Conservation (phyloP, 1,139 yeast species). For the Diutina pseudorugosa region DNA sequence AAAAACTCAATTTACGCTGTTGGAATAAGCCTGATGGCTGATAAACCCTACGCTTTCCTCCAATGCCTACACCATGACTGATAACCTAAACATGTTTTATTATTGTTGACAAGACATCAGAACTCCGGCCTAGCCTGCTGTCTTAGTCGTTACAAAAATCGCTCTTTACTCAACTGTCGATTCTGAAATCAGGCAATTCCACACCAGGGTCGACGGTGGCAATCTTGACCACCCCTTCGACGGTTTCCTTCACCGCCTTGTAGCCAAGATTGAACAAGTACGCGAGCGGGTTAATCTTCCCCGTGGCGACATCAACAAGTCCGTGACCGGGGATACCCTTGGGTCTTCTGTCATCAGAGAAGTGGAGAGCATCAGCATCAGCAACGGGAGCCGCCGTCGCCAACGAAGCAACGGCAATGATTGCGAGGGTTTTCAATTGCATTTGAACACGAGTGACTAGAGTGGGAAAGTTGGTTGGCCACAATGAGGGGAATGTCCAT, state of each 20-base stretch:
- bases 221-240: not conserved
- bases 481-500: not conserved
- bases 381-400: constrained; percentile 1
- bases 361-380: not conserved
- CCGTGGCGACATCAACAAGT: not conserved
- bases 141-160: not conserved
- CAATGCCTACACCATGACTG: no score
- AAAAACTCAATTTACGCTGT: no score
- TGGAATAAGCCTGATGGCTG: no score
- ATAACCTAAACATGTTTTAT: no score
- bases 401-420: not conserved
- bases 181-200: not conserved
- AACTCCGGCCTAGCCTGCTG: constrained; percentile 1
- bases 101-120: not conserved
- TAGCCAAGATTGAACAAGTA: not conserved
- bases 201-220: constrained; percentile 1
- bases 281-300: not conserved
- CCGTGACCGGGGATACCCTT: not conserved
- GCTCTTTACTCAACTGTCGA: not conserved
- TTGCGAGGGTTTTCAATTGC: not conserved
- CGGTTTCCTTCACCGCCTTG: not conserved
- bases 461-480: not conserved
- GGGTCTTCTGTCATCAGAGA: not conserved
- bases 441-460: not conserved
- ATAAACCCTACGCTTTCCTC: no score